phyloP scores from a whole-genome alignment of 2,329 filamentous ascomycete genomes.

The Aspergillus carbonarius region DNA sequence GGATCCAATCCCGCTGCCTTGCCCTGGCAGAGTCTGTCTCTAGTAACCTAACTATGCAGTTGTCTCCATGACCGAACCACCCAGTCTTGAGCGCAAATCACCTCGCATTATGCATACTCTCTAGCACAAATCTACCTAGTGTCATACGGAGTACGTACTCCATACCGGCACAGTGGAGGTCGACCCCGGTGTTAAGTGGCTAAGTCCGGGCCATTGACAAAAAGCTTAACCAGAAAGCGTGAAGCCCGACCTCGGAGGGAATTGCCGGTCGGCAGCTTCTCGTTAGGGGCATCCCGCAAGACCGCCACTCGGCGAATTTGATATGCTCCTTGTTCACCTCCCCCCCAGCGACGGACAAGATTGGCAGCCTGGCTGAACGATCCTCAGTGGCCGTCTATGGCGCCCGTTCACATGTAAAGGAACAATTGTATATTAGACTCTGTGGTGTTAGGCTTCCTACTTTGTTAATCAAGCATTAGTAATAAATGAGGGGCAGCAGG shows the following conservation, averaged over 20 bases:
- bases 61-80: background rate
- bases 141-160: background rate
- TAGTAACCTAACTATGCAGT: too few relatives aligned
- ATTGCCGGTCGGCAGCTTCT: background rate
- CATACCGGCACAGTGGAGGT: background rate
- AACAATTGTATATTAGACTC: background rate
- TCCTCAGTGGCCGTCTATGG: background rate
- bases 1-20: too few relatives aligned
- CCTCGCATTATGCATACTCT: background rate
- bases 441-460: background rate
- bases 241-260: background rate
- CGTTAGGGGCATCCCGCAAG: too few relatives aligned
- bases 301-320: background rate
- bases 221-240: background rate
- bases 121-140: too few relatives aligned
- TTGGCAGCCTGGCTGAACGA: background rate
- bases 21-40: background rate
- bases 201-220: background rate
- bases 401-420: background rate
- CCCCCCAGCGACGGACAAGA: background rate
- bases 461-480: background rate
- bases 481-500: background rate
- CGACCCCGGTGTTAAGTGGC: background rate
- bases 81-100: background rate
- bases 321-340: background rate